phyloP scores from a whole-genome alignment of 805 yeast genomes.

The Wilhelminamyces savonicus region DNA sequence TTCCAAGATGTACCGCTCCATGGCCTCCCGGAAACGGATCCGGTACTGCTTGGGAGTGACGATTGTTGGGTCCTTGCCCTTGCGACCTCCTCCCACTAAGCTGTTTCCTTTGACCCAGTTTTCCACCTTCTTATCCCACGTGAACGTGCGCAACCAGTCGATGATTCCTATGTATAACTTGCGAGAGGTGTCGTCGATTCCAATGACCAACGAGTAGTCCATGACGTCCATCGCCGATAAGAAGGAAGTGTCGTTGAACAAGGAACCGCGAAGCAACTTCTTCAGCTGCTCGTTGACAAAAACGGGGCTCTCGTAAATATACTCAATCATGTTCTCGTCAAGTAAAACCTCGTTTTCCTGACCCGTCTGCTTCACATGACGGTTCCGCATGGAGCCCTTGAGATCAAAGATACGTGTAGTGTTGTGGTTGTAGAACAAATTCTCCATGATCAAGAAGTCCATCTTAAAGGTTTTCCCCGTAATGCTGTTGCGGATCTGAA shows the following conservation, averaged over 20 bases:
- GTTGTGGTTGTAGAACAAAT: slow-evolving; percentile 76
- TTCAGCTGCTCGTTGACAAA: slow-evolving; percentile 92
- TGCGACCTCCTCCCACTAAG: slow-evolving; percentile 62
- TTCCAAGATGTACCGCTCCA: slow-evolving; percentile 92
- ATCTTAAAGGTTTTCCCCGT: slow-evolving; percentile 74
- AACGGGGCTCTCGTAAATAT: slow-evolving; percentile 91
- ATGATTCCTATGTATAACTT: slow-evolving; percentile 89
- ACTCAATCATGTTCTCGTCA: slow-evolving; percentile 98
- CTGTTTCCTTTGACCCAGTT: slow-evolving; percentile 98
- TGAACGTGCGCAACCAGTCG: slow-evolving; percentile 89
- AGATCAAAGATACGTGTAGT: slow-evolving; percentile 86
- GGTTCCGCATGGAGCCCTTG: slow-evolving; percentile 95
- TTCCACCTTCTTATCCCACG: slow-evolving; percentile 98
- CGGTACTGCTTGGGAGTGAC: slow-evolving; percentile 96
- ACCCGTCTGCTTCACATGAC: slow-evolving; percentile 96
- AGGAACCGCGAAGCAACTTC: slow-evolving; percentile 73
- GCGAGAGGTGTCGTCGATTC: slow-evolving; percentile 63
- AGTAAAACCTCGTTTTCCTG: slow-evolving; percentile 87
- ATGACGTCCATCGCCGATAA: slow-evolving; percentile 95
- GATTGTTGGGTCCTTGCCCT: slow-evolving; percentile 91
- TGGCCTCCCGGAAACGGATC: slow-evolving; percentile 91
- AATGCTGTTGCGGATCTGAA: slow-evolving; percentile 73
- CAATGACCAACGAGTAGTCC: slow-evolving; percentile 96
- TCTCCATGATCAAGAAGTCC: slow-evolving; percentile 95
- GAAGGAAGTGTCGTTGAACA: slow-evolving; percentile 93